These are phyloP conservation scores for Penicillium digitatum DNA, from an alignment of 2,329 filamentous ascomycete genomes.

Conservation along the genomic window DNA sequence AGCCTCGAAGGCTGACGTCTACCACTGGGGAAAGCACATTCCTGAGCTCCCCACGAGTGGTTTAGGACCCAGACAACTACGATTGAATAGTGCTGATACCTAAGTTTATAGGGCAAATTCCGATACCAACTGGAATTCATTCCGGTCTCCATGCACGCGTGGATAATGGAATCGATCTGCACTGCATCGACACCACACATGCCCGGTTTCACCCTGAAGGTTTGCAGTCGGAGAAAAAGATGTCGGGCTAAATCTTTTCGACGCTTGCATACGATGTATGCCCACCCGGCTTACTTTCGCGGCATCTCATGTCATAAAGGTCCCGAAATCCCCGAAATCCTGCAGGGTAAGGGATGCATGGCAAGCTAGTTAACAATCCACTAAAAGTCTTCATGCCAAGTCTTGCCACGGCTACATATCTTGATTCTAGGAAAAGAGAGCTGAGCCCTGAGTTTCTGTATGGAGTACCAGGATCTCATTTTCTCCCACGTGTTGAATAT, in stretches of 20 bases:
- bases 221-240: not conserved
- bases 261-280: not conserved
- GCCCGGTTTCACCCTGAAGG: not conserved
- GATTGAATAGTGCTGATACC: not conserved
- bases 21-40: not conserved
- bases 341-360: slow-evolving; percentile 8
- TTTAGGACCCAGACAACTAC: not conserved
- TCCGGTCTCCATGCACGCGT: slow-evolving; percentile 10
- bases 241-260: not conserved
- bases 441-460: not conserved
- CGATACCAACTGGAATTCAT: slow-evolving; percentile 10
- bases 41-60: not conserved
- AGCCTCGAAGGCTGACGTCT: slow-evolving; percentile 4
- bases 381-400: not conserved
- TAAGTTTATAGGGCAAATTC: slow-evolving; percentile 11
- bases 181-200: slow-evolving; percentile 7
- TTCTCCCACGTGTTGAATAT: slow-evolving; percentile 2
- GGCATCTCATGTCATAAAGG: not conserved
- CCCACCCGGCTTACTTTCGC: not conserved
- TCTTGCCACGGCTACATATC: slow-evolving; percentile 5
- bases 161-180: slow-evolving; percentile 18
- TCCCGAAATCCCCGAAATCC: slow-evolving; percentile 3
- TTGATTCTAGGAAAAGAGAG: slow-evolving; percentile 1
- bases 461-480: not conserved
- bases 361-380: slow-evolving; percentile 10